These are phyloP conservation scores for Entomophthora muscae DNA, from an alignment of 371 early-diverging fungal genomes.

Conservation along the genomic window DNA sequence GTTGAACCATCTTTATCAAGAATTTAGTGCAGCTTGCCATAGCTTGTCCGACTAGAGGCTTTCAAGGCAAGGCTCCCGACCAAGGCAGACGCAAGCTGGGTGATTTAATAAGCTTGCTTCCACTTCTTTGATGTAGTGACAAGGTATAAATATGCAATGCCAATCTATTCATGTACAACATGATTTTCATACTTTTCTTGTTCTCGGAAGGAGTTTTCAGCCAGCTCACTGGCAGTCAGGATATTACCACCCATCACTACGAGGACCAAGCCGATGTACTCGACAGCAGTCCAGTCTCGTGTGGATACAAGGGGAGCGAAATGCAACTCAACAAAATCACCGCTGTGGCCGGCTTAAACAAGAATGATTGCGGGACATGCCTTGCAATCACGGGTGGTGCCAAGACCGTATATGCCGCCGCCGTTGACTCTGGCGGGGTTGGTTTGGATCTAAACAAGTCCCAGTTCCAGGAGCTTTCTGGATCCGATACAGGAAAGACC, in stretches of 20 bases:
- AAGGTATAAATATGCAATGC: too few species aligned
- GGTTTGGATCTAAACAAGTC: neutral
- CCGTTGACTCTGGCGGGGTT: neutral
- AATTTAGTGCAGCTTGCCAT: too few species aligned
- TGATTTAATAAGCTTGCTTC: too few species aligned
- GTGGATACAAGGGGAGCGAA: neutral
- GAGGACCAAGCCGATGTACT: neutral
- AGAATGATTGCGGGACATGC: neutral
- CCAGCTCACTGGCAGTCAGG: neutral
- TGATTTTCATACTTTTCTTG: neutral
- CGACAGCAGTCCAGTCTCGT: neutral
- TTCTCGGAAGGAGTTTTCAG: neutral
- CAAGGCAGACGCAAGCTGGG: too few species aligned
- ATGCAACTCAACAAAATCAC: neutral
- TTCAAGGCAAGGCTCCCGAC: too few species aligned
- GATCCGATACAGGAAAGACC: neutral
- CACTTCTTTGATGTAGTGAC: too few species aligned
- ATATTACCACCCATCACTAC: too few species aligned
- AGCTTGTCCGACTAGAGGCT: too few species aligned
- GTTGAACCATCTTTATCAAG: too few species aligned
- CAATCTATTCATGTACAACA: too few species aligned
- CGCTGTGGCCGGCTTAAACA: neutral
- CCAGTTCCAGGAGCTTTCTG: neutral
- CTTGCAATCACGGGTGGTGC: neutral
- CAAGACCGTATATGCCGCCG: neutral